Percentiles rank a stretch among this genome's conserved stretches.
These are phyloP conservation scores for Chrysophaeum taylorii DNA, from an alignment of 352 stramenopile species.

Conservation along the genomic window DNA sequence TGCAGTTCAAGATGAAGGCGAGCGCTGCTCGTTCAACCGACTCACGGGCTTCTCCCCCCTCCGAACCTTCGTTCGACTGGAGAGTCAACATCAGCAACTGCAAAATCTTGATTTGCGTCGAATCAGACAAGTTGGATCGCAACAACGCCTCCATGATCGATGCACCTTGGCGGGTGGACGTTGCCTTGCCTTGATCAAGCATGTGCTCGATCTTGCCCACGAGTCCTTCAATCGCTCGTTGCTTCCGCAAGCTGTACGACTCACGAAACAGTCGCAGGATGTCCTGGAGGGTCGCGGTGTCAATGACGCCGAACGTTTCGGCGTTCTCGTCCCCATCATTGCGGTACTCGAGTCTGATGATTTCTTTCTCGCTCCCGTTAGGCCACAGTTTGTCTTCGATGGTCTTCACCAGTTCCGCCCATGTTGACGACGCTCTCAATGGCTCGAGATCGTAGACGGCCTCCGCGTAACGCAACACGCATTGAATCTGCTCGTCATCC, in stretches of 20 bases:
- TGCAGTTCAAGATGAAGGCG: too few relatives aligned
- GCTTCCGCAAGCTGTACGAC: background rate
- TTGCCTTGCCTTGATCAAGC: background rate
- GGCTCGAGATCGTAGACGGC: too few relatives aligned
- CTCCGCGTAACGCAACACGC: too few relatives aligned
- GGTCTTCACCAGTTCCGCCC: too few relatives aligned
- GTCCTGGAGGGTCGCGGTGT: background rate
- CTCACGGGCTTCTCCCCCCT: background rate
- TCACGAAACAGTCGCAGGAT: background rate
- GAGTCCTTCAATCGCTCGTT: background rate
- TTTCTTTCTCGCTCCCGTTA: background rate
- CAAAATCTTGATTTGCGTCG: background rate
- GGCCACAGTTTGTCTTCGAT: too few relatives aligned
- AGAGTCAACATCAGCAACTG: background rate
- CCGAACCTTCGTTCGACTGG: background rate
- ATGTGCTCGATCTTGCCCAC: background rate
- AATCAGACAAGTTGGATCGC: background rate
- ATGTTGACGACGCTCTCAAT: too few relatives aligned
- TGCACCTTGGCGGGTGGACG: background rate
- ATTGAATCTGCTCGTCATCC: too few relatives aligned
- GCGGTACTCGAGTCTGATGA: background rate
- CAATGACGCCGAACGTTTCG: background rate
- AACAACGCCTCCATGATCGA: background rate
- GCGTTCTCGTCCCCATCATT: background rate
- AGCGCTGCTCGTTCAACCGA: background rate